Evolutionary conservation across 164 flowering plant genomes (phyloP), one percentile per base, ranked within the genome.

Genomic region (Amborella trichopoda): DNA sequence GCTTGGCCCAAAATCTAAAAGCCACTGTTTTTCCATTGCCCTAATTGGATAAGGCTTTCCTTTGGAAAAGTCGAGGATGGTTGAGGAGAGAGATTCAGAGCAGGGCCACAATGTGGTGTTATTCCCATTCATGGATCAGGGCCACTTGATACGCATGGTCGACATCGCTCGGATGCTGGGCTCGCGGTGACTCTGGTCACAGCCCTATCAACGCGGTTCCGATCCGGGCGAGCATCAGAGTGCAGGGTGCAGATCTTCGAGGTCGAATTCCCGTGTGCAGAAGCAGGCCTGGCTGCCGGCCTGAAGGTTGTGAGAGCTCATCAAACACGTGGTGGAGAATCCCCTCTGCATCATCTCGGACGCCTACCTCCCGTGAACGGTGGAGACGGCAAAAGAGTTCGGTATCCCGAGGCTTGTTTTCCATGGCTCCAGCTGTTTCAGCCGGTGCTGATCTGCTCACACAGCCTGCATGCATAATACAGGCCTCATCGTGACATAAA

Each of bases 311-410:
- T 22, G 16, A 38, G 41, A 38, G 20, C 6, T 22, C 21, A 18
- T 38, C 11, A 9, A 38, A 22, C 16, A 38, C 21, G 20, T 38
- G 41, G n/a, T 38, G 2, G 6, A 38, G 6, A 16, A 14, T 2
- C 81, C 88, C 0, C 46, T 68, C 40, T 76, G 83, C 50, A 51
- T 80, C 0, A 61, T 83, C 3, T 62, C 78, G 1, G 85, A 80
- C 26, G 38, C 64, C 59, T 70, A 74, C 61, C 62, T 70, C 21
- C 76, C 94, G 0, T 83, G 94, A 83, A 60, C 75, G 0, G 48
- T 57, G 0, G 68, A 74, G 2, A 23, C 34, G 3, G 75, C 85
- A 0, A 51, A 52, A 1, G 62, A 63, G 16, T 62, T 68, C 26
- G 67, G 58, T 0, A 59, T 83, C 6, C 94, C 85, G 0, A 60